Conservation (phyloP, 352 stramenopile genomes). For the Phytophthora europaea region DNA sequence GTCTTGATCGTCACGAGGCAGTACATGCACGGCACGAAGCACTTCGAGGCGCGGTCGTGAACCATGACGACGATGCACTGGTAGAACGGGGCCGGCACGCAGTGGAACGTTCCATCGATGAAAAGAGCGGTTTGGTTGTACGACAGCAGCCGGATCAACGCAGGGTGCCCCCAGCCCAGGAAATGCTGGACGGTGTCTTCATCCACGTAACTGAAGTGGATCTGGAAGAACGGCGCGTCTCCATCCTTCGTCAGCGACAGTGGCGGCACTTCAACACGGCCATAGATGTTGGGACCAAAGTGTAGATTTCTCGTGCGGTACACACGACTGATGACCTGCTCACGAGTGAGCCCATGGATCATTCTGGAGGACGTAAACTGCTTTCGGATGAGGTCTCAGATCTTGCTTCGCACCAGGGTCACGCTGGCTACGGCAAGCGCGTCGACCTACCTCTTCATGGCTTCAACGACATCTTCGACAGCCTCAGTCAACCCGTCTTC, state of each 20-base stretch:
- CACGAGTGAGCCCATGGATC: neutral
- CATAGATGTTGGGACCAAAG: conserved; percentile 16
- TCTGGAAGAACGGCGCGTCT: conserved; percentile 20
- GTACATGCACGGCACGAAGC: conserved; percentile 12
- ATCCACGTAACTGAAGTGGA: conserved; percentile 21
- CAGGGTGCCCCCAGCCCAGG: conserved; percentile 30
- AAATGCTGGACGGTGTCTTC: conserved; percentile 6
- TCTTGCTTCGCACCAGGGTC: neutral
- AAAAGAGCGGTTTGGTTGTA: neutral
- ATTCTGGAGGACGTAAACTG: neutral
- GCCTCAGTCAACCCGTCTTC: neutral
- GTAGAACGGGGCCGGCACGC: neutral
- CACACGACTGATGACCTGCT: neutral
- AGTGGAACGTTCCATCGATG: neutral
- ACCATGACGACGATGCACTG: conserved; percentile 33
- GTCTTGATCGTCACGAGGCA: conserved; percentile 4
- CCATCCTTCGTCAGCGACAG: neutral
- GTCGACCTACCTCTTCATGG: neutral
- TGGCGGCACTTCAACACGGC: conserved; percentile 14
- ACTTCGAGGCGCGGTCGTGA: neutral
- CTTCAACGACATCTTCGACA: neutral
- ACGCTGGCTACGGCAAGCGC: neutral
- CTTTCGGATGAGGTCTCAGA: neutral
- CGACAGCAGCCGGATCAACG: conserved; percentile 8
- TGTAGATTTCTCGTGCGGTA: neutral